phyloP scores from a whole-genome alignment of 176 grass and related monocot species.

The Carex parvula region DNA sequence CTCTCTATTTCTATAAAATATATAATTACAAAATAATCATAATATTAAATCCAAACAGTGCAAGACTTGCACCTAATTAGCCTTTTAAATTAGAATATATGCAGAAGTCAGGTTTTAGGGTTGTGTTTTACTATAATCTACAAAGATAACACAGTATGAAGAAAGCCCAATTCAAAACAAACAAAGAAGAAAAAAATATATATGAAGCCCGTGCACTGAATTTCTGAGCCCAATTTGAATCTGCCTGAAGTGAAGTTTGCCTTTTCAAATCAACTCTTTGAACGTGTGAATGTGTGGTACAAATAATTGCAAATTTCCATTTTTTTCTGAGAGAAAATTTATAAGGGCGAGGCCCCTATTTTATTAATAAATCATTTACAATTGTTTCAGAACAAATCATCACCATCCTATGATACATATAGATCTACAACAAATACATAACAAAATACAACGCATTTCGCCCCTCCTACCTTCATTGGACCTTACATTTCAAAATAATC shows the following conservation, averaged over 20 bases:
- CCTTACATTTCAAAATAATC: constrained; percentile 3
- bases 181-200: neutral
- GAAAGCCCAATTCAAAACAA: neutral
- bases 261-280: neutral
- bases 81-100: neutral
- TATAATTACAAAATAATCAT: too few species aligned
- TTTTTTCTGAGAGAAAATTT: too few species aligned
- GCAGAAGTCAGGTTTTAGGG: too few species aligned
- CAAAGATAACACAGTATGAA: neutral
- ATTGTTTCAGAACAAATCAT: constrained; percentile 5
- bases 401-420: neutral
- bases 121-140: neutral
- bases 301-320: constrained; percentile 16
- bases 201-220: neutral
- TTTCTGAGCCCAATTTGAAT: neutral
- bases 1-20: too few species aligned
- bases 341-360: too few species aligned
- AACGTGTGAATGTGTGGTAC: neutral
- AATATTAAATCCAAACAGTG: too few species aligned
- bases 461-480: neutral
- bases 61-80: neutral
- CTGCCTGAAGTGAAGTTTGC: neutral
- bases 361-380: constrained; percentile 20
- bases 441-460: neutral
- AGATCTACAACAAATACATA: constrained; percentile 30